These are phyloP conservation scores for Gaeumannomyces tritici DNA, from an alignment of 2,329 filamentous ascomycete genomes.

Conservation along the genomic window DNA sequence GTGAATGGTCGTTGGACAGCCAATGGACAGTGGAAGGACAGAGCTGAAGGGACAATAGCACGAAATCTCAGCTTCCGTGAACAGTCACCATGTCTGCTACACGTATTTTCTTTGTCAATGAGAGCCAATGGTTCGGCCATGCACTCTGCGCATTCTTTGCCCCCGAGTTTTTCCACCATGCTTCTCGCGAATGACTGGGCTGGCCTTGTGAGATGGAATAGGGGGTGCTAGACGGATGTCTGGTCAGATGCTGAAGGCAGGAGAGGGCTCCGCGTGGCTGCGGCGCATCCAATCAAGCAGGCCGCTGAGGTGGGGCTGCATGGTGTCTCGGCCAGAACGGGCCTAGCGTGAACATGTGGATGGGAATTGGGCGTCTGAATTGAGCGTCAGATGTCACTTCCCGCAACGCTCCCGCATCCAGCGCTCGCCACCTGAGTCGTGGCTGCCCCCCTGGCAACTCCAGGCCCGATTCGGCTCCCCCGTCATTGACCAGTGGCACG, in stretches of 20 bases:
- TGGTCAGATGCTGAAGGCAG: background rate
- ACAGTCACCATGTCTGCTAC: background rate
- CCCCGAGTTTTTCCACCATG: background rate
- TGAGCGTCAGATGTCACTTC: background rate
- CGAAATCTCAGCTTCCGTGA: background rate
- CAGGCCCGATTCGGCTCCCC: background rate
- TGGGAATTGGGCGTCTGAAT: background rate
- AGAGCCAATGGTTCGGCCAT: background rate
- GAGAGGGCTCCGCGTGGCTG: background rate
- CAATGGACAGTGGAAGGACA: background rate
- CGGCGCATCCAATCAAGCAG: background rate
- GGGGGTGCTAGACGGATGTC: background rate
- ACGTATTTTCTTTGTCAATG: background rate
- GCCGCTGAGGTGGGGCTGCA: background rate
- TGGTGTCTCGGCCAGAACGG: background rate
- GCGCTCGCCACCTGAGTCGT: background rate
- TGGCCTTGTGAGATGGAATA: background rate
- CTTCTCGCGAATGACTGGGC: background rate
- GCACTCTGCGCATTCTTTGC: background rate
- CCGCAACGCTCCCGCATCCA: background rate
- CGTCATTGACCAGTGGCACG: background rate
- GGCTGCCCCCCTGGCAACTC: background rate
- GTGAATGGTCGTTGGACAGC: background rate
- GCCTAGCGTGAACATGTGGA: background rate
- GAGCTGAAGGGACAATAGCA: background rate